Percentiles rank a stretch among this genome's conserved stretches.
Conservation (phyloP, 1,139 yeast genomes). For the Suhomyces terraborum region DNA sequence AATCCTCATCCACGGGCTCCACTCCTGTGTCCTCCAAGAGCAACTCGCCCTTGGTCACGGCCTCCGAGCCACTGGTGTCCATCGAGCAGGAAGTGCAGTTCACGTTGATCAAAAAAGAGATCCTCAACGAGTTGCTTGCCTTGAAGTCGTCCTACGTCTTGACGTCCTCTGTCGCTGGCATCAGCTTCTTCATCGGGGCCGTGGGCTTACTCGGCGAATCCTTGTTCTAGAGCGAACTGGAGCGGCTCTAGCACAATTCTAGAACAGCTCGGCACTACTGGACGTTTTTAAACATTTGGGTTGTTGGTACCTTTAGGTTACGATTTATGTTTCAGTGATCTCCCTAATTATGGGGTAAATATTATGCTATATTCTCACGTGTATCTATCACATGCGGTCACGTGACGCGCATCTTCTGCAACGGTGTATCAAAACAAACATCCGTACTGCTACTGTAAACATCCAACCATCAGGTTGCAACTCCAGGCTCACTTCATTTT, state of each 20-base stretch:
- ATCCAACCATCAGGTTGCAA: constrained; percentile 16
- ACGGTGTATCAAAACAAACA: constrained; percentile 13
- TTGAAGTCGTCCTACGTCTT: constrained; percentile 35
- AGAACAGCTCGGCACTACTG: too few relatives aligned
- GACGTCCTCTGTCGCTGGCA: constrained; percentile 43
- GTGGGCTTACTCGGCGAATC: constrained; percentile 56
- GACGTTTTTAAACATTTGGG: constrained; percentile 4
- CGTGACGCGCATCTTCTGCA: background rate
- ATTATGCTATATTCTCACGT: background rate
- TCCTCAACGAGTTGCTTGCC: constrained; percentile 32
- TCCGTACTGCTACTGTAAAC: constrained; percentile 13
- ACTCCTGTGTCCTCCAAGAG: constrained; percentile 36
- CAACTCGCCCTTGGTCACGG: constrained; percentile 32
- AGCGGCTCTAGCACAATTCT: too few relatives aligned
- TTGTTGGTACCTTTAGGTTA: constrained; percentile 2
- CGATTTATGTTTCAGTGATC: constrained; percentile 3
- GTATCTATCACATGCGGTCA: too few relatives aligned
- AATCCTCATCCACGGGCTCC: constrained; percentile 27
- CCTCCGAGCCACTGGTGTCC: constrained; percentile 14
- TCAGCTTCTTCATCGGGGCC: constrained; percentile 44
- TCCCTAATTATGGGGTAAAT: background rate
- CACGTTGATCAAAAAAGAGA: constrained; percentile 44
- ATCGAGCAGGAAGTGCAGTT: constrained; percentile 47
- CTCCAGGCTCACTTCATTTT: background rate
- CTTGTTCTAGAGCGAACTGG: constrained; percentile 26